phyloP scores from a whole-genome alignment of 2,329 filamentous ascomycete genomes.

The Westerdykella sp. region DNA sequence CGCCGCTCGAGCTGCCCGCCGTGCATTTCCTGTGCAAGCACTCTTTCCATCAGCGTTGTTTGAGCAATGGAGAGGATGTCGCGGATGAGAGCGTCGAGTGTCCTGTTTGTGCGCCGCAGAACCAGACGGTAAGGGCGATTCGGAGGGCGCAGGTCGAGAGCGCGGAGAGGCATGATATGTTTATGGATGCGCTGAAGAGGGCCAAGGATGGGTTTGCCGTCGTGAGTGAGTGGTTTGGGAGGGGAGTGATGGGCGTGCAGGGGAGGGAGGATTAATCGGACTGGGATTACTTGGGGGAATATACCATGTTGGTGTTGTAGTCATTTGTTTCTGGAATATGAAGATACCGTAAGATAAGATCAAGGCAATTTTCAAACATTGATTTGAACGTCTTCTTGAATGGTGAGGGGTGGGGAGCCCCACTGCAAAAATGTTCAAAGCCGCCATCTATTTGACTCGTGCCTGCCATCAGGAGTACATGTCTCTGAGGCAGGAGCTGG shows the following conservation, averaged over 20 bases:
- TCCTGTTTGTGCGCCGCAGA: slow-evolving; percentile 74
- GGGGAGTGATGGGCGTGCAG: slow-evolving; percentile 71
- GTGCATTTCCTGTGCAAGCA: slow-evolving; percentile 98
- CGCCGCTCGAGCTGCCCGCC: slow-evolving; percentile 73
- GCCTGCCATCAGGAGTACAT: no score
- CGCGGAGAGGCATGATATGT: slow-evolving; percentile 81
- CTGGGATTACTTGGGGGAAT: no score
- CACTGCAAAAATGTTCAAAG: no score
- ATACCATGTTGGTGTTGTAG: no score
- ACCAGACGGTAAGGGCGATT: slow-evolving; percentile 83
- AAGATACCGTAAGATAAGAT: no score
- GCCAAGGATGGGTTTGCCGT: slow-evolving; percentile 83
- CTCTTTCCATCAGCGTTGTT: slow-evolving; percentile 87
- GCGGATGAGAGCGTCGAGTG: slow-evolving; percentile 68
- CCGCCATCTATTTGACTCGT: no score
- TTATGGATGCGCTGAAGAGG: slow-evolving; percentile 69
- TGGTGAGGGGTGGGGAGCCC: no score
- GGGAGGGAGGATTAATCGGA: slow-evolving; percentile 20
- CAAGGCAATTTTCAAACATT: no score
- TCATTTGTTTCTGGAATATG: no score
- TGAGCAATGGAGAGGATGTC: slow-evolving; percentile 58
- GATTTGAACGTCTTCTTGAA: no score
- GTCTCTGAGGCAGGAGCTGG: no score
- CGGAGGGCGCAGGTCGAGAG: slow-evolving; percentile 79
- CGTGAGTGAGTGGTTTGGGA: slow-evolving; percentile 88